Evolutionary conservation across 2,329 filamentous ascomycete species (phyloP).

Genomic region (Huntiella decipiens): DNA sequence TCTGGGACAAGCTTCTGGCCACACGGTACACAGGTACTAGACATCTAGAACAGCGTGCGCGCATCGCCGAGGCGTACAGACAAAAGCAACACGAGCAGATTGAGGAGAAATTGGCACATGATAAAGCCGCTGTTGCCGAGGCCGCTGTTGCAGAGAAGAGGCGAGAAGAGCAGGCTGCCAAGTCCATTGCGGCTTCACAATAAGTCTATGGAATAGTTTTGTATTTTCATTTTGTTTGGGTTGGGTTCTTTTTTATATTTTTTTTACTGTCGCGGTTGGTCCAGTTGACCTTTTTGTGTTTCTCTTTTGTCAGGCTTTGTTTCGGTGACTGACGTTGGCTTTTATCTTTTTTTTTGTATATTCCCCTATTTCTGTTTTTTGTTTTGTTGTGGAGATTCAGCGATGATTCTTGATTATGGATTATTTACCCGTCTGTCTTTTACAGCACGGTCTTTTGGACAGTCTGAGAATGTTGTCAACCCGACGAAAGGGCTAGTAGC

Average conservation of each 20-base stretch:
- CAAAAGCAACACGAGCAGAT: slow-evolving; percentile 1
- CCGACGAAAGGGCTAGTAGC: no score
- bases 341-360: slow-evolving; percentile 2
- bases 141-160: background rate
- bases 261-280: slow-evolving; percentile 3
- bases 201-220: background rate
- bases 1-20: slow-evolving; percentile 71
- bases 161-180: background rate
- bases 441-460: background rate
- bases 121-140: background rate
- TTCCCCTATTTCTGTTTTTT: slow-evolving; percentile 1
- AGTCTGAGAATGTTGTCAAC: no score
- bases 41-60: slow-evolving; percentile 14
- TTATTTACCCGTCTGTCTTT: background rate
- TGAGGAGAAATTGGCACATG: slow-evolving; percentile 2
- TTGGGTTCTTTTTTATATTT: slow-evolving; percentile 1
- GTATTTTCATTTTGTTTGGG: background rate
- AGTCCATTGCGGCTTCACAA: no score
- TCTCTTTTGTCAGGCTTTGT: background rate
- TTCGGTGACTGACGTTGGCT: background rate
- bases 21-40: slow-evolving; percentile 64
- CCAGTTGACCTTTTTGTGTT: slow-evolving; percentile 1
- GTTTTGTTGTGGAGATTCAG: background rate
- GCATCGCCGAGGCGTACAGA: slow-evolving; percentile 1
- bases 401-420: background rate